Evolutionary conservation across 176 grass and related monocot genomes (phyloP).

Genomic region (Oryza longistaminata): DNA sequence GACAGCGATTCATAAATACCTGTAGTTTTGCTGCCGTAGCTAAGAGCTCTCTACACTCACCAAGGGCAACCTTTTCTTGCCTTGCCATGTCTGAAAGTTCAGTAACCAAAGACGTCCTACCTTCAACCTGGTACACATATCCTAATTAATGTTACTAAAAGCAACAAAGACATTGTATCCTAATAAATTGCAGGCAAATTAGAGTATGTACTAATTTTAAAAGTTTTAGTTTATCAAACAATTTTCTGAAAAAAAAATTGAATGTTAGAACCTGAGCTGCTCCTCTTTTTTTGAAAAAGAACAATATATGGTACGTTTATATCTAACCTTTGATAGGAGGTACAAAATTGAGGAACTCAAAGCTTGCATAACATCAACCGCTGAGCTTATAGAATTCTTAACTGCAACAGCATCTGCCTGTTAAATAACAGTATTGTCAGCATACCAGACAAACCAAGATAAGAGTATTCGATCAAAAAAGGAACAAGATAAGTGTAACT

Average conservation of each 20-base stretch:
- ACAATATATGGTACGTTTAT: background rate
- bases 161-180: background rate
- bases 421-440: conserved; percentile 13
- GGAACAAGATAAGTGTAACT: background rate
- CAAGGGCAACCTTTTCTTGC: conserved; percentile 57
- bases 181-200: background rate
- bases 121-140: conserved; percentile 55
- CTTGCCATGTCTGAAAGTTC: conserved; percentile 46
- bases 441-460: background rate
- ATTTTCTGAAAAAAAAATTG: background rate
- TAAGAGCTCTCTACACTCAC: conserved; percentile 74
- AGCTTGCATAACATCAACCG: conserved; percentile 76
- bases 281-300: background rate
- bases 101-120: conserved; percentile 49
- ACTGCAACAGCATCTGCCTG: conserved; percentile 66
- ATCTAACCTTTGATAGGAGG: conserved; percentile 59
- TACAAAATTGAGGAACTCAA: conserved; percentile 59
- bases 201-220: background rate
- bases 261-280: background rate
- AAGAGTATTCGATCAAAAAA: background rate
- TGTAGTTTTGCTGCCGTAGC: conserved; percentile 59
- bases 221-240: background rate
- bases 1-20: conserved; percentile 45
- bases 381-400: conserved; percentile 78
- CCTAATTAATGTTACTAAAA: conserved; percentile 25